Conservation (phyloP, 169 alveolate genomes). For the Cryptosporidium andersoni region DNA sequence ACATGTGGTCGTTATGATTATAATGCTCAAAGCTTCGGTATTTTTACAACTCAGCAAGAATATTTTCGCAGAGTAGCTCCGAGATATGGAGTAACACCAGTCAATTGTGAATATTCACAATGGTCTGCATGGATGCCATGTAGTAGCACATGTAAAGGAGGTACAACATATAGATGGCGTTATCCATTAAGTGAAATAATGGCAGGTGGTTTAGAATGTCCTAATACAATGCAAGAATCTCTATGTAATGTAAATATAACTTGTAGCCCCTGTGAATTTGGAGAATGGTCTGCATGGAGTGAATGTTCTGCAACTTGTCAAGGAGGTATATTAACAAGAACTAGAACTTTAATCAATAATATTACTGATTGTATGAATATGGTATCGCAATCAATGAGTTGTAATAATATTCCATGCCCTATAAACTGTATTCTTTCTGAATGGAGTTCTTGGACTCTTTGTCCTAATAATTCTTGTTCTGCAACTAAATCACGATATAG, state of each 20-base stretch:
- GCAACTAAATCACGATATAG: constrained; percentile 66
- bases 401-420: constrained; percentile 61
- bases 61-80: too few relatives aligned
- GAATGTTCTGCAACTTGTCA: constrained; percentile 58
- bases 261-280: constrained; percentile 29
- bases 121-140: constrained; percentile 71
- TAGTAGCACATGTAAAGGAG: constrained; percentile 56
- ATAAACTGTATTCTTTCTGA: constrained; percentile 21
- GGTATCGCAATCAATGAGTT: constrained; percentile 11
- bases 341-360: constrained; percentile 19
- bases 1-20: constrained; percentile 35
- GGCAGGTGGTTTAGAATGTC: constrained; percentile 71
- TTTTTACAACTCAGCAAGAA: constrained; percentile 9
- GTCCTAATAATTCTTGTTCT: constrained; percentile 29
- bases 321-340: constrained; percentile 47
- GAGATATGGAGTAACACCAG: constrained; percentile 50
- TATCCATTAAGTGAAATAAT: constrained; percentile 63
- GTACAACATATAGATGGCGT: constrained; percentile 67
- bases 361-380: constrained; percentile 46
- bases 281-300: constrained; percentile 59
- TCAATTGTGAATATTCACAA: constrained; percentile 58
- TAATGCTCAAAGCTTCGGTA: constrained; percentile 17
- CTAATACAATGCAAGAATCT: constrained; percentile 41
- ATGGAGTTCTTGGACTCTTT: constrained; percentile 63
- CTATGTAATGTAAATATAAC: constrained; percentile 46